These are phyloP conservation scores for Curvularia eragrostidis DNA, from an alignment of 2,329 filamentous ascomycete species.

Conservation along the genomic window DNA sequence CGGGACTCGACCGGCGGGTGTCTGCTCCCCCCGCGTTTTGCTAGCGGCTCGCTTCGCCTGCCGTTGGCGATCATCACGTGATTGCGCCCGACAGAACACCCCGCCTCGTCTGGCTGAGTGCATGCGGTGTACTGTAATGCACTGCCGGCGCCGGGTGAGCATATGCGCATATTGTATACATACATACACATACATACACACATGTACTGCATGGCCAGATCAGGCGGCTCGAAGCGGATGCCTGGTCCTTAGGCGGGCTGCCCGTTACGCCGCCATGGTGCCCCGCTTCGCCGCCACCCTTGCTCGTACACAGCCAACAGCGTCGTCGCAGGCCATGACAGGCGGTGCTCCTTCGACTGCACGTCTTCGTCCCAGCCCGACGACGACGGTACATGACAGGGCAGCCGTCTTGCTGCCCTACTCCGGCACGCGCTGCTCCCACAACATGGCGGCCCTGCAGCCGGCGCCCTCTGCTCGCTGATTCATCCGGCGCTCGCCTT, in stretches of 20 bases:
- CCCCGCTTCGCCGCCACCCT: conserved; percentile 19
- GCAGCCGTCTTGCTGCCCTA: conserved; percentile 19
- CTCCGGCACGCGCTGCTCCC: conserved; percentile 8
- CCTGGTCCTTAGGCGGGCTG: background rate
- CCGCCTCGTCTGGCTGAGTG: too few relatives aligned
- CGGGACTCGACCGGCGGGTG: conserved; percentile 21
- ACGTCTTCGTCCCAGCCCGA: conserved; percentile 31
- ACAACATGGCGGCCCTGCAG: conserved; percentile 25
- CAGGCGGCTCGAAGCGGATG: too few relatives aligned
- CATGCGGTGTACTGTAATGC: too few relatives aligned
- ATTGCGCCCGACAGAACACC: too few relatives aligned
- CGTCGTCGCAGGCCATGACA: conserved; percentile 23
- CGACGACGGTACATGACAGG: conserved; percentile 28
- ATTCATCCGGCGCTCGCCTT: conserved; percentile 29
- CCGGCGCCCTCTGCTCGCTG: conserved; percentile 26
- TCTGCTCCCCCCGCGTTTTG: conserved; percentile 15
- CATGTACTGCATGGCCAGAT: background rate
- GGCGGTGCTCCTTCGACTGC: conserved; percentile 24
- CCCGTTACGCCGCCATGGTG: background rate
- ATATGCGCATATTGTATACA: too few relatives aligned
- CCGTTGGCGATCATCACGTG: conserved; percentile 13
- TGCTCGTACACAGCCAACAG: conserved; percentile 23
- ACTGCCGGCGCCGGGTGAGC: too few relatives aligned
- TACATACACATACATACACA: too few relatives aligned
- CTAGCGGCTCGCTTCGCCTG: conserved; percentile 20